Base-by-base conservation (phyloP, 352 stramenopile species). In the Phytophthora hibernalis region DNA sequence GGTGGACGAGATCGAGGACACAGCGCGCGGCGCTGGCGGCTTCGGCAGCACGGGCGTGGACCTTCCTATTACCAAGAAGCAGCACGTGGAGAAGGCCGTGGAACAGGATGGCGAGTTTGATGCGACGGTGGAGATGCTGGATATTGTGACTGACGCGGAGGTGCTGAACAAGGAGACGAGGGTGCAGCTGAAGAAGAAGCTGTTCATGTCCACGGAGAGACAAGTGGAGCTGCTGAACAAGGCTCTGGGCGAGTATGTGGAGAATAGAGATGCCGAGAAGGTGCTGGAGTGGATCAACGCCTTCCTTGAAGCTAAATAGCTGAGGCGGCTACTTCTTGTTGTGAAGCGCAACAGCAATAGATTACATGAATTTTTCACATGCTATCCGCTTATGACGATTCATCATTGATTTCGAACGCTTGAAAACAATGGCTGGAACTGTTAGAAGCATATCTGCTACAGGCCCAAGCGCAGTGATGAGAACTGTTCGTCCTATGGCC, bases 31-130 rank as follows among this genome's bases (percentile, higher is more conserved):
- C 33, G 91, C 80, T 13, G 95, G 95, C 26, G 97, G 97, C 31
- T 99, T 99, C 79, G 98, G 97, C 43, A 97, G 83, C 59, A 99
- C 97, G 2, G 97, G 97, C 22, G 89, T 95, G 33, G 70, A 88
- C 31, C 58, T 87, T 15, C 75, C 79, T 0, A 35, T 75, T 20
- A 61, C 74, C 50, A 92, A 92, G 81, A 80, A 82, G n/a, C 50
- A 69, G 26, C 57, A 68, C 35, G 62, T 83, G 38, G 37, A 43
- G 2, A 57, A 63, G 10, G 15, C 20, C 20, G 37, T 7, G 13
- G 44, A 49, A 18, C 48, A 56, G 28, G 57, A 64, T 0, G 52
- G 60, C 12, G 68, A 61, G 24, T 58, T 69, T 28, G 62, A 72
- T 43, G 54, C 72, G 11, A 62, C 72, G 16, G 79, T 87, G 40